phyloP scores from a whole-genome alignment of 257 asterid genomes.

The Capsicum baccatum region DNA sequence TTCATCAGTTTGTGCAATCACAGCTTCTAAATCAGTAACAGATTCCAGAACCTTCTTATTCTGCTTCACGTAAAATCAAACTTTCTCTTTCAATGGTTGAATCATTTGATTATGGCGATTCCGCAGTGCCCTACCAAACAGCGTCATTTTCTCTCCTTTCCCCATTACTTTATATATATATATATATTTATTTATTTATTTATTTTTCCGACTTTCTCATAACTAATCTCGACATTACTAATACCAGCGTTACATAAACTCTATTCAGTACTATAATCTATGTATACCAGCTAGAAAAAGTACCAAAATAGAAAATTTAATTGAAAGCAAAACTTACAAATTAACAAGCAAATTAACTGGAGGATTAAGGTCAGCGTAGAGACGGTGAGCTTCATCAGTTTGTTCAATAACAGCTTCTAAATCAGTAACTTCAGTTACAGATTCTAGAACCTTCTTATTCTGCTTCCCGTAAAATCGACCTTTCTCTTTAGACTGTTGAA shows the following conservation, averaged over 20 bases:
- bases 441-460: constrained; percentile 82
- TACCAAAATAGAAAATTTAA: background rate
- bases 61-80: too few species aligned
- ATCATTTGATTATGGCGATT: too few species aligned
- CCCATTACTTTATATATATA: too few species aligned
- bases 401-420: constrained; percentile 89
- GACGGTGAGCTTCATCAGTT: constrained; percentile 80
- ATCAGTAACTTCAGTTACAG: constrained; percentile 89
- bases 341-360: constrained; percentile 63
- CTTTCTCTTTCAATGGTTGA: too few species aligned
- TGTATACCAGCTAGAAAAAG: background rate
- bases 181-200: too few species aligned
- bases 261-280: background rate
- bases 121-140: too few species aligned
- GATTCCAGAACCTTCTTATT: too few species aligned
- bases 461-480: constrained; percentile 69
- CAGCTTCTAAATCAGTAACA: too few species aligned
- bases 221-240: too few species aligned
- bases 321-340: constrained; percentile 46
- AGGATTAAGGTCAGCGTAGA: constrained; percentile 62
- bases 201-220: constrained; percentile 40
- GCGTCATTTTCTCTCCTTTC: too few species aligned
- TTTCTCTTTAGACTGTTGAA: constrained; percentile 73
- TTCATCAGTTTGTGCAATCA: too few species aligned
- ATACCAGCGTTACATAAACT: too few species aligned